Evolutionary conservation across 169 alveolate genomes (phyloP).

Genomic region (Eimeria maxima): DNA sequence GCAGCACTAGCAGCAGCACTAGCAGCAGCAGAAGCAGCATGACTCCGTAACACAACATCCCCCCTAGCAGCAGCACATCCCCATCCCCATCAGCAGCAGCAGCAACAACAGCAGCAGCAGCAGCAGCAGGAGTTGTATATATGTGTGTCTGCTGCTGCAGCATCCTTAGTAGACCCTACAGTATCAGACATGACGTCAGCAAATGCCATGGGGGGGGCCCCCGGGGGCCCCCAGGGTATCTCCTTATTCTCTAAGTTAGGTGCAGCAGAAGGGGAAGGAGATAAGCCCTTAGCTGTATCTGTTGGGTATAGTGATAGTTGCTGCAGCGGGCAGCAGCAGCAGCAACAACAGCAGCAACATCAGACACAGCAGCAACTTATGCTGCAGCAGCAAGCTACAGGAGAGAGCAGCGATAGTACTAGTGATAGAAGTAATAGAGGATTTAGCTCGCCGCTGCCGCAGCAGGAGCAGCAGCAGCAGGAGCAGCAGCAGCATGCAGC

Average conservation of each 20-base stretch:
- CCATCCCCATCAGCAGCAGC: no score
- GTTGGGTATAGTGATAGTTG: not conserved
- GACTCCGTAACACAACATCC: no score
- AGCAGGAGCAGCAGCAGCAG: constrained; percentile 8
- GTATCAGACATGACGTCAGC: not conserved
- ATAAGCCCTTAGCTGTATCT: not conserved
- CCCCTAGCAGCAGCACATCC: no score
- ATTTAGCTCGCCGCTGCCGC: not conserved
- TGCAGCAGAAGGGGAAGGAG: not conserved
- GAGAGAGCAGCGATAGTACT: constrained; percentile 4
- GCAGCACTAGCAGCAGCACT: not conserved
- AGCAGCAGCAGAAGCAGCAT: not conserved
- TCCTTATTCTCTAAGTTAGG: not conserved
- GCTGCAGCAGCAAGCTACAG: no score
- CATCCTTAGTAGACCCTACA: not conserved
- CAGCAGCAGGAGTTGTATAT: not conserved
- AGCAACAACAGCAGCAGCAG: not conserved
- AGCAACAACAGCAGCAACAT: not conserved
- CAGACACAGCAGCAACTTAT: not conserved
- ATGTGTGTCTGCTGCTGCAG: not conserved
- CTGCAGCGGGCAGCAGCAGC: constrained; percentile 22
- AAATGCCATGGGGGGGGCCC: not conserved
- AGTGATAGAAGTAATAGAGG: not conserved
- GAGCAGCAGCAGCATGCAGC: not conserved
- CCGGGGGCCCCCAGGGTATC: not conserved